Evolutionary conservation across 1,284 basidiomycete species (phyloP).

Genomic region (Sanghuangporus weigelae): DNA sequence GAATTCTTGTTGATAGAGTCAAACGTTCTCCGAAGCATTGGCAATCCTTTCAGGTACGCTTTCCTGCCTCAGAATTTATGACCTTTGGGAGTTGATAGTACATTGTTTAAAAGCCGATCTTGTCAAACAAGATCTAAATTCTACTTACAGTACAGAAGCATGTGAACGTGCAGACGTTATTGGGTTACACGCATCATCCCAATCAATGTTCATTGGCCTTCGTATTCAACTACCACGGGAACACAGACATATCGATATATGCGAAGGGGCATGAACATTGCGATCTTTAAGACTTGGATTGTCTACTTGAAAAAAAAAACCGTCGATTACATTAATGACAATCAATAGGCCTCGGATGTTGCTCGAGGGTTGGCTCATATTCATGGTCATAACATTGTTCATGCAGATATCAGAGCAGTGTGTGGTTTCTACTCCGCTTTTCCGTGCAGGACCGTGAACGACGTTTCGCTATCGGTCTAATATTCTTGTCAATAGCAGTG

Average conservation of each 20-base stretch:
- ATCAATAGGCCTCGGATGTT: slow-evolving; percentile 1
- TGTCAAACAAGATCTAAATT: neutral
- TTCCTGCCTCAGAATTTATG: no score
- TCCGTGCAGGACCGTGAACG: neutral
- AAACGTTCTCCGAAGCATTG: no score
- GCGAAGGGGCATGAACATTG: neutral
- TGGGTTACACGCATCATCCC: neutral
- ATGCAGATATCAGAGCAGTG: slow-evolving; percentile 11
- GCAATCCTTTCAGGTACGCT: no score
- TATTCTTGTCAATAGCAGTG: neutral
- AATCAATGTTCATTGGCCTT: neutral
- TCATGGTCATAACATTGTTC: slow-evolving; percentile 1
- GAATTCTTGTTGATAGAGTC: neutral
- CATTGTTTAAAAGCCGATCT: neutral
- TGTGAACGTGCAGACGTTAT: neutral
- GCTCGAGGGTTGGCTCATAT: slow-evolving; percentile 9
- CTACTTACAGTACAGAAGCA: neutral
- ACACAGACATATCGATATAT: neutral
- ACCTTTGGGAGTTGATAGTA: no score
- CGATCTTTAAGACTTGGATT: neutral
- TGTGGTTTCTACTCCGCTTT: neutral
- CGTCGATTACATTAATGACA: neutral
- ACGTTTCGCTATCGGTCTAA: neutral
- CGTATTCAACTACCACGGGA: neutral
- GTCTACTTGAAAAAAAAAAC: neutral